Evolutionary conservation across 1,284 basidiomycete genomes (phyloP).

Genomic region (Marasmius oreades): DNA sequence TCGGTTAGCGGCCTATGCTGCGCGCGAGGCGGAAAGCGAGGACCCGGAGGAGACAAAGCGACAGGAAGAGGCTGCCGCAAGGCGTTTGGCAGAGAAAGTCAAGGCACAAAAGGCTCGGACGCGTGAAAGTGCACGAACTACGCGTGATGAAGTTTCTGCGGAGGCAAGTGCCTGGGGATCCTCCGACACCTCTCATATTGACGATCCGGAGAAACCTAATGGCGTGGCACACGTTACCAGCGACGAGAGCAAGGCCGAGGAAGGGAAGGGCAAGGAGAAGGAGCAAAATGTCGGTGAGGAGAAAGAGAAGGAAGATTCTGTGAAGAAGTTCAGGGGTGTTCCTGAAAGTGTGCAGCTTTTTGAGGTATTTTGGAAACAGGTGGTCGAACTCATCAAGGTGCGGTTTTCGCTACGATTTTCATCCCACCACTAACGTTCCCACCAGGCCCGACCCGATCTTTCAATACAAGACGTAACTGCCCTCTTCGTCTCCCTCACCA

Average conservation of each 20-base stretch:
- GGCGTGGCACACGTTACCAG: constrained; percentile 2
- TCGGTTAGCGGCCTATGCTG: constrained; percentile 90
- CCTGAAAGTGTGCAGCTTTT: constrained; percentile 91
- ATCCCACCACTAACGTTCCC: constrained; percentile 6
- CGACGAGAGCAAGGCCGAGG: neutral
- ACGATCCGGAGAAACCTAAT: neutral
- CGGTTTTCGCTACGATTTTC: constrained; percentile 13
- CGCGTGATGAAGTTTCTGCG: constrained; percentile 26
- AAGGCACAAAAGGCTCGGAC: constrained; percentile 63
- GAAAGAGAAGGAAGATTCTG: constrained; percentile 43
- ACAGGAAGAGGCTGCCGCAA: constrained; percentile 88
- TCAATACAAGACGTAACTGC: constrained; percentile 96
- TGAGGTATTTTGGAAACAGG: constrained; percentile 97
- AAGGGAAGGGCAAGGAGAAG: constrained; percentile 13
- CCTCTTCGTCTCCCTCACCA: constrained; percentile 88
- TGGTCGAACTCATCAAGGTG: constrained; percentile 95
- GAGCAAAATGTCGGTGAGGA: constrained; percentile 17
- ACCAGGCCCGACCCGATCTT: constrained; percentile 87
- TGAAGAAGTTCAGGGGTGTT: constrained; percentile 86
- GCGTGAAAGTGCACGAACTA: constrained; percentile 44
- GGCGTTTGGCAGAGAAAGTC: constrained; percentile 82
- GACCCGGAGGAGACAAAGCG: constrained; percentile 88
- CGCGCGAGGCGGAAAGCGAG: constrained; percentile 90
- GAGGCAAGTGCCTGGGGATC: constrained; percentile 39
- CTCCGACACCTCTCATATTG: constrained; percentile 12